These are phyloP conservation scores for Scedosporium boydii DNA, from an alignment of 2,329 filamentous ascomycete species.

Conservation along the genomic window DNA sequence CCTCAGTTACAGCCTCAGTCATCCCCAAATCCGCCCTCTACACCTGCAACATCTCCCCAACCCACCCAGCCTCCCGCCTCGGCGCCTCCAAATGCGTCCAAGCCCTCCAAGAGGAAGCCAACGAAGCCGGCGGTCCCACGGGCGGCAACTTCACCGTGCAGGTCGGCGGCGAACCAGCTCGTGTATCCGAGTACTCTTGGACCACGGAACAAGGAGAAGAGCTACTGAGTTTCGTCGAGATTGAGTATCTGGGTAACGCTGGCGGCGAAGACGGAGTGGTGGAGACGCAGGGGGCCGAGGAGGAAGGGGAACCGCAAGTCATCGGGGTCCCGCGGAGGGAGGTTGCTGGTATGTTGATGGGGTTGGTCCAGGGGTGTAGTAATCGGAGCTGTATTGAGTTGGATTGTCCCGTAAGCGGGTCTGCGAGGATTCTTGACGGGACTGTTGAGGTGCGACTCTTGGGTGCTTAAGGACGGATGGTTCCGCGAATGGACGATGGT, in stretches of 20 bases:
- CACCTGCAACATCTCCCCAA: background rate
- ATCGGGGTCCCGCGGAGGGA: background rate
- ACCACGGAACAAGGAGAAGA: background rate
- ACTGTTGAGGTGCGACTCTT: background rate
- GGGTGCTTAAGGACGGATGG: background rate
- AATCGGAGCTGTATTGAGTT: background rate
- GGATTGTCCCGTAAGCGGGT: background rate
- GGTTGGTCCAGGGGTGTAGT: background rate
- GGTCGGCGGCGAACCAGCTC: background rate
- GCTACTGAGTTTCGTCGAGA: background rate
- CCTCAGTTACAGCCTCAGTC: background rate
- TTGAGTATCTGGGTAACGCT: background rate
- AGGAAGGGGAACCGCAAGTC: background rate
- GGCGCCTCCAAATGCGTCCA: background rate
- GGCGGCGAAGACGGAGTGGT: background rate
- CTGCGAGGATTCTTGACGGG: background rate
- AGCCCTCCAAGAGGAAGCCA: background rate
- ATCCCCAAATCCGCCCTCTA: background rate
- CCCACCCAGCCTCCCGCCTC: slow-evolving; percentile 2
- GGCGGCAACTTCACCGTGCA: background rate
- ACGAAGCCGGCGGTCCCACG: background rate
- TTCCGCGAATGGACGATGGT: background rate
- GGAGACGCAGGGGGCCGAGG: background rate
- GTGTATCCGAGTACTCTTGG: background rate
- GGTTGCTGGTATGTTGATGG: background rate